phyloP scores from a whole-genome alignment of 352 stramenopile species.

The Globisporangium megalacanthum region DNA sequence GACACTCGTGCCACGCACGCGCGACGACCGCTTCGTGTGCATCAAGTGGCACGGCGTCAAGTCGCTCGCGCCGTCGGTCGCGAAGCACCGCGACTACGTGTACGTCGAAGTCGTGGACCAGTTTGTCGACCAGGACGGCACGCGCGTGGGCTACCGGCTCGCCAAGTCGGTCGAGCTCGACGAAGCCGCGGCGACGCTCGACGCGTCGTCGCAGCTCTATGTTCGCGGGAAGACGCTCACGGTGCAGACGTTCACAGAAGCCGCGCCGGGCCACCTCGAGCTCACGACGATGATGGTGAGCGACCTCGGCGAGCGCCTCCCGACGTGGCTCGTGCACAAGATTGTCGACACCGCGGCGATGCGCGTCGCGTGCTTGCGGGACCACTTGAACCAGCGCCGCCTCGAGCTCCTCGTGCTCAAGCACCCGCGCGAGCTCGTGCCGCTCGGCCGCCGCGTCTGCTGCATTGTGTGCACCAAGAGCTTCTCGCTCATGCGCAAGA shows the following conservation, averaged over 20 bases:
- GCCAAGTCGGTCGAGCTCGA: slow-evolving; percentile 74
- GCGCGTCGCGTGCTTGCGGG: slow-evolving; percentile 67
- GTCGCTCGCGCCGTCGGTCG: slow-evolving; percentile 61
- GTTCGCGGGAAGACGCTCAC: slow-evolving; percentile 74
- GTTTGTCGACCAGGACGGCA: slow-evolving; percentile 57
- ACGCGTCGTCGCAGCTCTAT: slow-evolving; percentile 41
- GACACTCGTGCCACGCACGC: slow-evolving; percentile 59
- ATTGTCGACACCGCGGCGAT: slow-evolving; percentile 73
- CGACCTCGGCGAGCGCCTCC: slow-evolving; percentile 65
- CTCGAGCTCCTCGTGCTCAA: slow-evolving; percentile 69
- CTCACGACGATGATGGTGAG: slow-evolving; percentile 82
- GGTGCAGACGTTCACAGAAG: slow-evolving; percentile 65
- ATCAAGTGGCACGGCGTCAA: slow-evolving; percentile 81
- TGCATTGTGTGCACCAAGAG: slow-evolving; percentile 78
- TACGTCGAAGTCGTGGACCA: slow-evolving; percentile 82
- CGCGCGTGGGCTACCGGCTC: slow-evolving; percentile 62
- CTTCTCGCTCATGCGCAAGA: slow-evolving; percentile 82
- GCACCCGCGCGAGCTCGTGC: slow-evolving; percentile 62
- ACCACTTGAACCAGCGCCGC: slow-evolving; percentile 71
- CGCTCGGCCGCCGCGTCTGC: slow-evolving; percentile 64
- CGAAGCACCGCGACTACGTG: slow-evolving; percentile 77
- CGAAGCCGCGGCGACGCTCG: slow-evolving; percentile 28
- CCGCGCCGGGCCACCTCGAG: slow-evolving; percentile 52
- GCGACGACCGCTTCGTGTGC: slow-evolving; percentile 64
- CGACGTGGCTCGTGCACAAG: slow-evolving; percentile 78